Evolutionary conservation across 148 eudicot genomes (phyloP).

Genomic region (Fagopyrum homotropicum): DNA sequence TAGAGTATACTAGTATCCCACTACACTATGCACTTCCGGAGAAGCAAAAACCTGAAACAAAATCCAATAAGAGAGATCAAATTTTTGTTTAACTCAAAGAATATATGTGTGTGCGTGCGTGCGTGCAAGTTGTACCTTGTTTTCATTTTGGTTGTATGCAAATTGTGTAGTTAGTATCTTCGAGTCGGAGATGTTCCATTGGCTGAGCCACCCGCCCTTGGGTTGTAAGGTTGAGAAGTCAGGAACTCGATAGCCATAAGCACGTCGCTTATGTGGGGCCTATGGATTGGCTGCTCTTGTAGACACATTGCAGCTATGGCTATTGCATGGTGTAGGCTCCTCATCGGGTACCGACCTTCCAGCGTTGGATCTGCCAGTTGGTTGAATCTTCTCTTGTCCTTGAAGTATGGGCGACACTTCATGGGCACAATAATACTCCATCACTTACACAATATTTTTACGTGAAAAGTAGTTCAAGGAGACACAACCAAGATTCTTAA

Average conservation of each 20-base stretch:
- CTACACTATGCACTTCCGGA: too few relatives aligned
- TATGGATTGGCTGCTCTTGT: slow-evolving; percentile 24
- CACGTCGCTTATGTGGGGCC: slow-evolving; percentile 51
- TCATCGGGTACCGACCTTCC: slow-evolving; percentile 20
- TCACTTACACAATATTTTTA: neutral
- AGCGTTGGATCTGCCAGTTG: slow-evolving; percentile 34
- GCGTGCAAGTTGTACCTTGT: too few relatives aligned
- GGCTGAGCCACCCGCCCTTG: neutral
- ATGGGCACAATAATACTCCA: neutral
- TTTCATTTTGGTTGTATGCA: too few relatives aligned
- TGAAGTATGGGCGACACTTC: slow-evolving; percentile 30
- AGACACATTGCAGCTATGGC: slow-evolving; percentile 28
- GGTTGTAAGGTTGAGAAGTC: slow-evolving; percentile 21
- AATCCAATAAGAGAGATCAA: too few relatives aligned
- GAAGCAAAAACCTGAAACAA: too few relatives aligned
- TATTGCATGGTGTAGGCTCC: slow-evolving; percentile 29
- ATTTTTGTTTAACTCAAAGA: too few relatives aligned
- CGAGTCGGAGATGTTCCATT: too few relatives aligned
- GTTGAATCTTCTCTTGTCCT: slow-evolving; percentile 23
- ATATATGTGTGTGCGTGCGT: too few relatives aligned
- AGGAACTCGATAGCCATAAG: slow-evolving; percentile 40
- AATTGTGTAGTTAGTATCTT: too few relatives aligned
- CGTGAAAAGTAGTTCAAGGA: neutral
- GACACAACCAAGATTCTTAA: neutral
- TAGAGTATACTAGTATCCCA: too few relatives aligned